These are phyloP conservation scores for Linaria vulgaris DNA, from an alignment of 257 asterid species.

Conservation along the genomic window DNA sequence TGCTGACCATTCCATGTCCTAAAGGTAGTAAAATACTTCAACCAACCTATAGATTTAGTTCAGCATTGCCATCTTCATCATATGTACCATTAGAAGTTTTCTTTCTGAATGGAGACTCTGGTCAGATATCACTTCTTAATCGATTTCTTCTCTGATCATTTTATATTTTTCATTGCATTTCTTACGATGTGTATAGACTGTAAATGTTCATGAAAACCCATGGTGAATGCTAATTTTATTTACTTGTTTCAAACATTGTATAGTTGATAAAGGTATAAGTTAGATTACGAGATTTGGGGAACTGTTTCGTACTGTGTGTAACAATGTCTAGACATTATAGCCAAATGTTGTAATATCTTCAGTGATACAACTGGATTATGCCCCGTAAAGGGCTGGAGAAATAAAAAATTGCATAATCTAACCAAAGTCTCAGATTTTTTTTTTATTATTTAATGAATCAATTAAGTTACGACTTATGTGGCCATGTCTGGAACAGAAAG, in stretches of 20 bases:
- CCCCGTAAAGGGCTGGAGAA: no score
- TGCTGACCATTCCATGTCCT: slow-evolving; percentile 79
- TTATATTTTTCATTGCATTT: slow-evolving; percentile 10
- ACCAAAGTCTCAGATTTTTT: no score
- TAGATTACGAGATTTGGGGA: neutral
- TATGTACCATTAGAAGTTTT: slow-evolving; percentile 78
- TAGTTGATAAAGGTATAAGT: slow-evolving; percentile 9
- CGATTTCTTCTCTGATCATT: slow-evolving; percentile 48
- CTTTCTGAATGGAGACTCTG: slow-evolving; percentile 93
- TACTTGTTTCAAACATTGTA: slow-evolving; percentile 1
- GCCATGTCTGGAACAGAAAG: no score
- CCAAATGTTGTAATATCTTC: no score
- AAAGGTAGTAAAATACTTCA: slow-evolving; percentile 90
- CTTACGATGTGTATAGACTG: slow-evolving; percentile 28
- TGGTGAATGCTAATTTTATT: slow-evolving; percentile 4
- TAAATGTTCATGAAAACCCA: neutral
- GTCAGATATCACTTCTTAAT: slow-evolving; percentile 78
- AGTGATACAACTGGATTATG: no score
- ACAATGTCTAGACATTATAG: no score
- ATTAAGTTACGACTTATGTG: no score
- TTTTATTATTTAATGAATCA: no score
- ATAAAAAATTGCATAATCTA: no score
- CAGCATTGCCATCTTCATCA: slow-evolving; percentile 41
- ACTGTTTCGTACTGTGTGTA: no score
- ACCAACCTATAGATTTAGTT: slow-evolving; percentile 80